Evolutionary conservation across 768 basidiomycete species (phyloP).

Genomic region (Rhizopogon salebrosus): DNA sequence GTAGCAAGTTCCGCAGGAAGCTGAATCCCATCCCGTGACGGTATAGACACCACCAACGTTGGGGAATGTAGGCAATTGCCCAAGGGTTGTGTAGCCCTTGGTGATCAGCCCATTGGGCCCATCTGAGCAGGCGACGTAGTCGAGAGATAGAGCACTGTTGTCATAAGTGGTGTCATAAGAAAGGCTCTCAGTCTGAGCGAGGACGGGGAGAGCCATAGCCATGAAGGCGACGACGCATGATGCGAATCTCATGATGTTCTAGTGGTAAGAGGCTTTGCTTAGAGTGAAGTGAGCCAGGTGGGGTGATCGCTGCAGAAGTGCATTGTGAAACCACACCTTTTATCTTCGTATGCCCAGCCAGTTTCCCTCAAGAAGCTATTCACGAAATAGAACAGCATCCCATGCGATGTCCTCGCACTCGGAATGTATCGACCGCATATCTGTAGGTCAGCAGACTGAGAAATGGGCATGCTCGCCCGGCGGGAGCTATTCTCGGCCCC

Average conservation of each 20-base stretch:
- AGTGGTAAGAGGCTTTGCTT: neutral
- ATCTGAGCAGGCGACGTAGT: constrained; percentile 26
- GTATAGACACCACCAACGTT: constrained; percentile 29
- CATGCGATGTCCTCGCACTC: constrained; percentile 1
- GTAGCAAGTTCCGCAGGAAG: constrained; percentile 30
- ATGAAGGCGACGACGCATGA: constrained; percentile 8
- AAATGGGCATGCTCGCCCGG: neutral
- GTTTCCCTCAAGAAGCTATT: neutral
- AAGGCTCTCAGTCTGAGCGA: constrained; percentile 14
- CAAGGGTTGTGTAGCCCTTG: constrained; percentile 28
- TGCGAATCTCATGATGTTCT: constrained; percentile 20
- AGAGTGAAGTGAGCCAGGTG: neutral
- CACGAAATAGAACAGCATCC: neutral
- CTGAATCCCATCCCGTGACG: constrained; percentile 24
- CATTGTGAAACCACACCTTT: neutral
- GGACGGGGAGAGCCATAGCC: constrained; percentile 11
- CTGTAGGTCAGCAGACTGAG: constrained; percentile 4
- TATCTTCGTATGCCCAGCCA: constrained; percentile 5
- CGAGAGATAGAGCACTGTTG: constrained; percentile 12
- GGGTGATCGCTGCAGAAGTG: neutral
- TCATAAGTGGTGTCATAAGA: constrained; percentile 30
- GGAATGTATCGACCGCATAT: neutral
- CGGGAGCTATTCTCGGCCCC: constrained; percentile 3
- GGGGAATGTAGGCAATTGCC: constrained; percentile 26
- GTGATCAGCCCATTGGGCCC: constrained; percentile 26